Percentiles rank a stretch among this genome's conserved stretches.
These are phyloP conservation scores for Mycena haematopus DNA, from an alignment of 768 basidiomycete genomes.

Conservation along the genomic window DNA sequence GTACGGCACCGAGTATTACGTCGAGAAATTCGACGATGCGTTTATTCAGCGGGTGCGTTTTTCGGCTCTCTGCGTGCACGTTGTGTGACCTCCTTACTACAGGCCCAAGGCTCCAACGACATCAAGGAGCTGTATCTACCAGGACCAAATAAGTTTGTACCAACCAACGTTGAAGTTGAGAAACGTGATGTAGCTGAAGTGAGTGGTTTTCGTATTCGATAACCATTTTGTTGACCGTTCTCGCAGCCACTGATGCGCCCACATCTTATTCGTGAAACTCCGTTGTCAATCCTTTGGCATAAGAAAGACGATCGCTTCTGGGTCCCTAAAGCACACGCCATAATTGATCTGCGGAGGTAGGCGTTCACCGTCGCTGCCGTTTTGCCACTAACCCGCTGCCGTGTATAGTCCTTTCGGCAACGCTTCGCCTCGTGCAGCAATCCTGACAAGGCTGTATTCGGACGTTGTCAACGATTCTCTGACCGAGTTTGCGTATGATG, in stretches of 20 bases:
- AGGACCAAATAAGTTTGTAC: constrained; percentile 89
- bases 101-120: constrained; percentile 72
- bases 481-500: constrained; percentile 91
- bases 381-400: constrained; percentile 10
- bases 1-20: constrained; percentile 89
- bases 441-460: constrained; percentile 82
- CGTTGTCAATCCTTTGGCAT: constrained; percentile 84
- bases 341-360: constrained; percentile 80
- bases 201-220: constrained; percentile 22
- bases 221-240: constrained; percentile 13
- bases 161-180: constrained; percentile 82
- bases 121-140: constrained; percentile 80
- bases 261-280: constrained; percentile 73
- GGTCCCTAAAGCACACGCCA: constrained; percentile 86
- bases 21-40: constrained; percentile 70
- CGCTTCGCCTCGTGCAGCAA: constrained; percentile 68
- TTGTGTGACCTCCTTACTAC: constrained; percentile 11
- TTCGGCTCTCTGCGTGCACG: not conserved
- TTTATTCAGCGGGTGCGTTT: constrained; percentile 61
- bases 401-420: constrained; percentile 61
- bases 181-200: constrained; percentile 75
- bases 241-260: constrained; percentile 77
- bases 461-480: constrained; percentile 90
- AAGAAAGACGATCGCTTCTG: constrained; percentile 98
- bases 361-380: constrained; percentile 22